Percentiles rank a stretch among this genome's conserved stretches.
Conservation (phyloP, 768 basidiomycete species). For the Exsudoporus frostii region DNA sequence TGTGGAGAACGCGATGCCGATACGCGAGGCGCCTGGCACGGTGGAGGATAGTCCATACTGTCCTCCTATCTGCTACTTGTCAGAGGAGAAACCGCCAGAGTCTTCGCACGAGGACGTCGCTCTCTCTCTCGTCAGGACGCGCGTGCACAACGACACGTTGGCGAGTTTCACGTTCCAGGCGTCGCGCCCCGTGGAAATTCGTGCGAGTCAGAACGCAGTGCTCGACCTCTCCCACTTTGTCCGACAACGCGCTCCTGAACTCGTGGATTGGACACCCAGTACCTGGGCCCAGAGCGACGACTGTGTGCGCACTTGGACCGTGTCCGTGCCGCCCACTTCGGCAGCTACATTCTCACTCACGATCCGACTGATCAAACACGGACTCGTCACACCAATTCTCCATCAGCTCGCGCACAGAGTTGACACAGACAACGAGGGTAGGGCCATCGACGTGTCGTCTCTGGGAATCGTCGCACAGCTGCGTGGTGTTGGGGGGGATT, state of each 20-base stretch:
- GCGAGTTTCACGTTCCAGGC: slow-evolving; percentile 53
- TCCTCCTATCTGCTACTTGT: slow-evolving; percentile 51
- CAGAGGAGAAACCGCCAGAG: slow-evolving; percentile 40
- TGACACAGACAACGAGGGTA: slow-evolving; percentile 4
- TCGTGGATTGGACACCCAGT: slow-evolving; percentile 43
- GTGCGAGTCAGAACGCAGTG: slow-evolving; percentile 50
- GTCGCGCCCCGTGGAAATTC: slow-evolving; percentile 25
- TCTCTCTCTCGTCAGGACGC: slow-evolving; percentile 23
- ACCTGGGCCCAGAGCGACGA: slow-evolving; percentile 55
- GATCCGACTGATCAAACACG: slow-evolving; percentile 52
- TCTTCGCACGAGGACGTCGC: slow-evolving; percentile 30
- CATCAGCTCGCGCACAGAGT: slow-evolving; percentile 38
- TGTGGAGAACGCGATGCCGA: slow-evolving; percentile 52
- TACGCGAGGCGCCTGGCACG: slow-evolving; percentile 39
- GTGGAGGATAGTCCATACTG: slow-evolving; percentile 49
- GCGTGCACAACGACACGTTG: slow-evolving; percentile 33
- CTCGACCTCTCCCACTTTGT: slow-evolving; percentile 53
- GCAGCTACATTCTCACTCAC: slow-evolving; percentile 41
- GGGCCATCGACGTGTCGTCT: slow-evolving; percentile 17
- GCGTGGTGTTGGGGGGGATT: slow-evolving; percentile 52
- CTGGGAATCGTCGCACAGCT: slow-evolving; percentile 44
- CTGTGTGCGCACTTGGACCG: slow-evolving; percentile 62
- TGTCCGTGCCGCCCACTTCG: slow-evolving; percentile 36
- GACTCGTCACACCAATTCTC: slow-evolving; percentile 54
- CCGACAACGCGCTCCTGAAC: slow-evolving; percentile 44